Conservation (phyloP, 352 stramenopile genomes). For the Globisporangium okanoganense region DNA sequence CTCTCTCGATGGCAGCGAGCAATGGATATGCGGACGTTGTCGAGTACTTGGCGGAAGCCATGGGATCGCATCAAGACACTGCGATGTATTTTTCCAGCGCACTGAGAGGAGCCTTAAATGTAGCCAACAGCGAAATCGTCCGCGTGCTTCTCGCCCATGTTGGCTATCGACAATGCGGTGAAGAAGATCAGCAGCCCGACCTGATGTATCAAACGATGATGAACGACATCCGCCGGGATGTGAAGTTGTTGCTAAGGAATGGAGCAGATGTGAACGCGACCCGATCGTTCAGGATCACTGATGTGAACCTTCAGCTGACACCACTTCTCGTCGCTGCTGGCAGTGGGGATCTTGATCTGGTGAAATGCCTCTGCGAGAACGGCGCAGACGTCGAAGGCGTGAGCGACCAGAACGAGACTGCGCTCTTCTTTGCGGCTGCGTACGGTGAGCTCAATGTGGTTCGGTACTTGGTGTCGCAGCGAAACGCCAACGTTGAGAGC, state of each 20-base stretch:
- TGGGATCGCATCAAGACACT: not conserved
- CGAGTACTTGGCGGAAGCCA: slow-evolving; percentile 2
- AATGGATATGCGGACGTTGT: not conserved
- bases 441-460: not conserved
- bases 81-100: not conserved
- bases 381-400: slow-evolving; percentile 1
- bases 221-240: too few relatives aligned
- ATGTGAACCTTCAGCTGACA: too few relatives aligned
- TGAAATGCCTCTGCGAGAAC: not conserved
- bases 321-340: not conserved
- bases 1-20: not conserved
- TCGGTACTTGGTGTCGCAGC: not conserved
- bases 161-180: too few relatives aligned
- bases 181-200: too few relatives aligned
- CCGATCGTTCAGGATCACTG: too few relatives aligned
- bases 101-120: not conserved
- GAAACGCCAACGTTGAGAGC: not conserved
- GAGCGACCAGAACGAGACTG: slow-evolving; percentile 6
- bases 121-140: not conserved
- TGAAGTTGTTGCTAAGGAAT: too few relatives aligned
- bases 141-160: not conserved
- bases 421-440: slow-evolving; percentile 3
- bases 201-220: too few relatives aligned
- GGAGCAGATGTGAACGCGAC: too few relatives aligned
- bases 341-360: not conserved